Percentiles rank a stretch among this genome's conserved stretches.
Evolutionary conservation across 495 filamentous ascomycete genomes (phyloP).

Genomic region (Penicillium macrosclerotiorum): DNA sequence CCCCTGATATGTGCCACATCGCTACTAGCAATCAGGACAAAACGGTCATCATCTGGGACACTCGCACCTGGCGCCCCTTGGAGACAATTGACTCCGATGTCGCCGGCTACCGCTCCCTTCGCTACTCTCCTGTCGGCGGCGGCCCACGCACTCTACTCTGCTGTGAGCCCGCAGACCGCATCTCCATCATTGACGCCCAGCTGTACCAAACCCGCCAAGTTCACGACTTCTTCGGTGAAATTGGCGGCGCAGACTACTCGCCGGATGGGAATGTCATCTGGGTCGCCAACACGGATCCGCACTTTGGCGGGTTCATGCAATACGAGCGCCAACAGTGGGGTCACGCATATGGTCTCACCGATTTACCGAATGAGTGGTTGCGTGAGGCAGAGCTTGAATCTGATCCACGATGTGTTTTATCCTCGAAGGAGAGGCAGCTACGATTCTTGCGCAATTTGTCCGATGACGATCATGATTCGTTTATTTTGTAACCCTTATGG

Average conservation of each 20-base stretch:
- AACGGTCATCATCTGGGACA: slow-evolving; percentile 82
- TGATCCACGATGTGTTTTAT: slow-evolving; percentile 36
- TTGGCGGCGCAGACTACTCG: slow-evolving; percentile 72
- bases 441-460: slow-evolving; percentile 33
- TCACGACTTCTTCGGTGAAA: slow-evolving; percentile 82
- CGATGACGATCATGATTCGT: slow-evolving; percentile 36
- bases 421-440: slow-evolving; percentile 29
- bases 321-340: slow-evolving; percentile 60
- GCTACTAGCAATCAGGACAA: slow-evolving; percentile 91
- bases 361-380: slow-evolving; percentile 39
- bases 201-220: slow-evolving; percentile 67
- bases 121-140: slow-evolving; percentile 76
- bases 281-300: slow-evolving; percentile 71
- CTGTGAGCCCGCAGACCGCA: slow-evolving; percentile 80
- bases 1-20: slow-evolving; percentile 81
- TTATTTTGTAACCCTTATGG: slow-evolving; percentile 31
- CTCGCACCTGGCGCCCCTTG: slow-evolving; percentile 66
- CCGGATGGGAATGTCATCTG: slow-evolving; percentile 69
- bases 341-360: slow-evolving; percentile 25
- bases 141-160: slow-evolving; percentile 73
- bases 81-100: slow-evolving; percentile 69
- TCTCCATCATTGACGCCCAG: slow-evolving; percentile 74
- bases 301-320: slow-evolving; percentile 77
- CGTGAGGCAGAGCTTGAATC: slow-evolving; percentile 32
- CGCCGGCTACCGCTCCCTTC: slow-evolving; percentile 72